Conservation (phyloP, 1,284 basidiomycete genomes). For the Irpex sp. region DNA sequence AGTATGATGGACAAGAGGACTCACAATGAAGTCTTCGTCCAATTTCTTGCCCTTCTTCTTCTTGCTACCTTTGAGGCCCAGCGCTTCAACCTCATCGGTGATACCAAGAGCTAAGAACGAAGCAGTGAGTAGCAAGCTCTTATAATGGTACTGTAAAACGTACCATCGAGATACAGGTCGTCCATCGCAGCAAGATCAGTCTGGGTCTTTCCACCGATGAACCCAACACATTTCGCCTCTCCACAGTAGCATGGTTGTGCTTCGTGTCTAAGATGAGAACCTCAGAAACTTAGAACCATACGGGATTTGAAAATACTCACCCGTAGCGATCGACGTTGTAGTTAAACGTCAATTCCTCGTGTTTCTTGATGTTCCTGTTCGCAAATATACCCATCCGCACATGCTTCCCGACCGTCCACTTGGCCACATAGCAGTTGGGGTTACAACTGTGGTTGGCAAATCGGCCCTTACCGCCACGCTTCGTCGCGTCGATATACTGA, state of each 20-base stretch:
- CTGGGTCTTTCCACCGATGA: slow-evolving; percentile 97
- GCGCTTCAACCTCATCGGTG: slow-evolving; percentile 81
- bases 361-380: slow-evolving; percentile 73
- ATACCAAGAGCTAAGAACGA: slow-evolving; percentile 82
- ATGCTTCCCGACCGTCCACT: slow-evolving; percentile 92
- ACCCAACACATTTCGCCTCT: slow-evolving; percentile 94
- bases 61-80: slow-evolving; percentile 83
- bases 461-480: slow-evolving; percentile 92
- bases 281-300: neutral
- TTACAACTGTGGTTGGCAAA: slow-evolving; percentile 99
- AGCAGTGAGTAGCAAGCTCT: slow-evolving; percentile 1
- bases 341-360: slow-evolving; percentile 98
- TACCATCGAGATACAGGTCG: slow-evolving; percentile 92
- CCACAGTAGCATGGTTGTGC: slow-evolving; percentile 96
- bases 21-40: slow-evolving; percentile 89
- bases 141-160: slow-evolving; percentile 19
- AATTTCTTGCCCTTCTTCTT: slow-evolving; percentile 91
- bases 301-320: slow-evolving; percentile 42
- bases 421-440: slow-evolving; percentile 98
- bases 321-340: slow-evolving; percentile 99
- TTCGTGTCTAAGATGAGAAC: slow-evolving; percentile 65
- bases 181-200: slow-evolving; percentile 95
- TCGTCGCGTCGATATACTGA: slow-evolving; percentile 97
- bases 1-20: slow-evolving; percentile 15
- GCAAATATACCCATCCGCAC: slow-evolving; percentile 99